Evolutionary conservation across 108 stramenopile genomes (phyloP).

Genomic region (Parmales sp.): DNA sequence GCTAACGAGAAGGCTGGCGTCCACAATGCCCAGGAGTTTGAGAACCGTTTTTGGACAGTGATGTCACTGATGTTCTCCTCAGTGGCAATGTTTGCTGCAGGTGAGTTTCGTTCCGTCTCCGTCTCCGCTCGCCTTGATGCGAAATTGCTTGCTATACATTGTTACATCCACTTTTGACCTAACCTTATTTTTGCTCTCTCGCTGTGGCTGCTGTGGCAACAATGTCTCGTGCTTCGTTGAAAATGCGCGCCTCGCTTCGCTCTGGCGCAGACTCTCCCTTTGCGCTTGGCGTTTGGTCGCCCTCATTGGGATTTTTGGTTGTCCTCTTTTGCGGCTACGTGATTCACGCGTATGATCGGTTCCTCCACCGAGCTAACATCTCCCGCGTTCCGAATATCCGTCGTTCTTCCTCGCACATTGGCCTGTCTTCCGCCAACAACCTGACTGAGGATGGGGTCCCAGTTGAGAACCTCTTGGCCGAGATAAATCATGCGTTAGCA

Average conservation of each 20-base stretch:
- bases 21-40: slow-evolving; percentile 79
- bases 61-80: slow-evolving; percentile 63
- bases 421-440: too few relatives aligned
- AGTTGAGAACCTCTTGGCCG: slow-evolving; percentile 52
- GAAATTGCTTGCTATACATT: too few relatives aligned
- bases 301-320: slow-evolving; percentile 49
- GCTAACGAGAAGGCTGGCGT: slow-evolving; percentile 64
- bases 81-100: too few relatives aligned
- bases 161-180: too few relatives aligned
- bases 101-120: too few relatives aligned
- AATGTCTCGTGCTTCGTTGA: too few relatives aligned
- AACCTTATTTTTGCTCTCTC: too few relatives aligned
- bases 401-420: too few relatives aligned
- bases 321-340: slow-evolving; percentile 59
- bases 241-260: too few relatives aligned
- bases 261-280: slow-evolving; percentile 77
- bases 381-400: slow-evolving; percentile 23
- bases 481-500: slow-evolving; percentile 57
- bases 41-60: slow-evolving; percentile 88
- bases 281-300: slow-evolving; percentile 36
- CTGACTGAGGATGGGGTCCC: slow-evolving; percentile 39
- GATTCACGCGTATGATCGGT: slow-evolving; percentile 76
- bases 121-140: too few relatives aligned
- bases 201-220: too few relatives aligned
- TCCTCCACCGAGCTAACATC: slow-evolving; percentile 57